These are phyloP conservation scores for Epicoccum nigrum DNA, from an alignment of 2,329 filamentous ascomycete species.

Conservation along the genomic window DNA sequence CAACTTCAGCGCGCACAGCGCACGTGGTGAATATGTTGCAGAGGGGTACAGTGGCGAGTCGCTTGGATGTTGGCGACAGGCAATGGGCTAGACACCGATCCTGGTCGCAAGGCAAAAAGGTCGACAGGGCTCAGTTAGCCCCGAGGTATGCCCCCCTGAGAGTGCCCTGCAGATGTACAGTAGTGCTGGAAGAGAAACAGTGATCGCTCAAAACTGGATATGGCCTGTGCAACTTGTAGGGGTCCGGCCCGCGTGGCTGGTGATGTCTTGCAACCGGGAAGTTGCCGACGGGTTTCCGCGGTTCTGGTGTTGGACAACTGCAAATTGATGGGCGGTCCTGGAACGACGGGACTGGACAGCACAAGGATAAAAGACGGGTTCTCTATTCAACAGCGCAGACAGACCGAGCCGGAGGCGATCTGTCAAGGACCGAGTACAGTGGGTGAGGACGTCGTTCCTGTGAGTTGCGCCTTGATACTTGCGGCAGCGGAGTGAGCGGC, in stretches of 20 bases:
- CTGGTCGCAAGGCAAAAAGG: constrained; percentile 30
- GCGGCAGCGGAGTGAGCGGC: constrained; percentile 18
- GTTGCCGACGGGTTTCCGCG: constrained; percentile 27
- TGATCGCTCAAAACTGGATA: constrained; percentile 21
- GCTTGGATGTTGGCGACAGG: constrained; percentile 22
- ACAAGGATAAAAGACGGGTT: constrained; percentile 8
- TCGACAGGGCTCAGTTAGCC: constrained; percentile 29
- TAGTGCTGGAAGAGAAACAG: constrained; percentile 14
- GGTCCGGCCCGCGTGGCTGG: constrained; percentile 33
- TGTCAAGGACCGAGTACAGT: constrained; percentile 10
- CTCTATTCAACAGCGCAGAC: constrained; percentile 14
- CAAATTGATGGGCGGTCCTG: constrained; percentile 20
- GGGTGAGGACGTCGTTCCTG: constrained; percentile 12
- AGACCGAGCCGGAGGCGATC: constrained; percentile 7
- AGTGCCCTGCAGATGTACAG: constrained; percentile 8
- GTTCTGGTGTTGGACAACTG: constrained; percentile 20
- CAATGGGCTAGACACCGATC: constrained; percentile 22
- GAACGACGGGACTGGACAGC: constrained; percentile 18
- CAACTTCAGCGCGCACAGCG: constrained; percentile 25
- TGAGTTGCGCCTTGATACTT: constrained; percentile 12
- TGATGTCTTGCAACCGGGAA: constrained; percentile 23
- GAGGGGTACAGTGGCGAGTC: constrained; percentile 35
- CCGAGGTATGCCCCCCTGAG: constrained; percentile 22
- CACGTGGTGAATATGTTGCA: constrained; percentile 36
- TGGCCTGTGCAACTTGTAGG: constrained; percentile 27